Base-by-base conservation (phyloP, 768 basidiomycete species). In the Dioszegia hungarica region DNA sequence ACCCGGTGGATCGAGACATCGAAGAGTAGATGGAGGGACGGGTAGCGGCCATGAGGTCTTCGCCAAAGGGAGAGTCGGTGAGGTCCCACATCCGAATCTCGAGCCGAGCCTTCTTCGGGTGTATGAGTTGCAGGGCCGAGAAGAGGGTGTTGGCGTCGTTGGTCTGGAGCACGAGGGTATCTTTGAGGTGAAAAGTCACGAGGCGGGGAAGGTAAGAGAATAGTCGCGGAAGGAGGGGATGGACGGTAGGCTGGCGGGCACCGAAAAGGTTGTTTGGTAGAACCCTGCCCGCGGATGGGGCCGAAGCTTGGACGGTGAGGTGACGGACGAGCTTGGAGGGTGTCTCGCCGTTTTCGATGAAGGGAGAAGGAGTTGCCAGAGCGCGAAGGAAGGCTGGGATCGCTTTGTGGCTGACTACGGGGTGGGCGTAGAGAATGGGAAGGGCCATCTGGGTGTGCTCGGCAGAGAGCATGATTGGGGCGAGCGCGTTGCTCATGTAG, bases 51-150 rank as follows among this genome's bases (percentile, higher is more conserved):
- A 63, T 46, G 17, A 70, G 46, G 27, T 66, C 66, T 45, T 57
- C 54, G 19, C 65, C 63, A 19, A 47, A 48, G 3, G 68, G 61
- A 2, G 64, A 63, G 27, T 68, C 59, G 37, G 53, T 39, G 8
- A 71, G 59, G 41, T 71, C 59, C 66, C 69, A 71, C 62, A 71
- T 56, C 9, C 64, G 37, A 14, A 71, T 43, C 41, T 71, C 69
- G 19, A 71, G 40, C 47, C 62, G 54, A 14, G 61, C 65, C 44
- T 71, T 71, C 25, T 47, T 37, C 3, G 69, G 69, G 5, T 24
- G 22, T 29, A 66, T 61, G 22, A 37, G 43, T 12, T 12, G 17
- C 8, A 71, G 55, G 1, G 63, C 63, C 5, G 12, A 17, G 54
- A 66, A 66, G 5, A 71, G 40, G 2, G 28, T 33, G 5, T 19